Conservation (phyloP, 2,329 filamentous ascomycete genomes). For the Stachybotrys chartarum region DNA sequence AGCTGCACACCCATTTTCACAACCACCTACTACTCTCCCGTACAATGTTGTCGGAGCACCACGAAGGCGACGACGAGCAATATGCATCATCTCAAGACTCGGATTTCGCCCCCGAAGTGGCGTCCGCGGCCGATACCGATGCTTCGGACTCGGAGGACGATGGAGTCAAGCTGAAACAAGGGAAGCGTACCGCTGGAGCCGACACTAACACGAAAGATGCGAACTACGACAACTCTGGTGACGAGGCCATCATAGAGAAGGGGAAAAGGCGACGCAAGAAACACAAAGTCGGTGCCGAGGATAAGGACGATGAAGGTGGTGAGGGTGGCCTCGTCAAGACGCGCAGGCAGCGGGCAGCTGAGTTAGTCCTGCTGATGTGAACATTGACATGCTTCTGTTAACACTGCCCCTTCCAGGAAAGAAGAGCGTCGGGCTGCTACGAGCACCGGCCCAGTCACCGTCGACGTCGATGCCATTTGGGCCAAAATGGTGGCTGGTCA, state of each 20-base stretch:
- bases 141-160: constrained; percentile 43
- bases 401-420: constrained; percentile 31
- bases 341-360: constrained; percentile 58
- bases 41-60: constrained; percentile 35
- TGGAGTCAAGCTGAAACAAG: constrained; percentile 16
- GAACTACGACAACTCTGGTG: constrained; percentile 62
- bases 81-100: constrained; percentile 69
- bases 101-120: constrained; percentile 60
- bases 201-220: constrained; percentile 29
- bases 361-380: constrained; percentile 34
- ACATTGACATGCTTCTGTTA: constrained; percentile 1
- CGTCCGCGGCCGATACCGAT: constrained; percentile 36
- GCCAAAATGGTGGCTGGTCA: constrained; percentile 51
- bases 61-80: constrained; percentile 43
- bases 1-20: neutral
- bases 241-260: constrained; percentile 60
- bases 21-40: constrained; percentile 1
- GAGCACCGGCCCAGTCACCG: constrained; percentile 53
- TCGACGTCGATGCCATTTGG: constrained; percentile 68
- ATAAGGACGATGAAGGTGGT: constrained; percentile 43
- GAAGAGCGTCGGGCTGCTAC: constrained; percentile 47
- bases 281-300: constrained; percentile 29
- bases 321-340: constrained; percentile 65
- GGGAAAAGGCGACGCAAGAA: constrained; percentile 46
- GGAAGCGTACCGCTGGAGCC: constrained; percentile 11